Percentiles rank a stretch among this genome's conserved stretches.
These are phyloP conservation scores for Paragyromitra xinjiangensis DNA, from an alignment of 495 filamentous ascomycete genomes.

Conservation along the genomic window DNA sequence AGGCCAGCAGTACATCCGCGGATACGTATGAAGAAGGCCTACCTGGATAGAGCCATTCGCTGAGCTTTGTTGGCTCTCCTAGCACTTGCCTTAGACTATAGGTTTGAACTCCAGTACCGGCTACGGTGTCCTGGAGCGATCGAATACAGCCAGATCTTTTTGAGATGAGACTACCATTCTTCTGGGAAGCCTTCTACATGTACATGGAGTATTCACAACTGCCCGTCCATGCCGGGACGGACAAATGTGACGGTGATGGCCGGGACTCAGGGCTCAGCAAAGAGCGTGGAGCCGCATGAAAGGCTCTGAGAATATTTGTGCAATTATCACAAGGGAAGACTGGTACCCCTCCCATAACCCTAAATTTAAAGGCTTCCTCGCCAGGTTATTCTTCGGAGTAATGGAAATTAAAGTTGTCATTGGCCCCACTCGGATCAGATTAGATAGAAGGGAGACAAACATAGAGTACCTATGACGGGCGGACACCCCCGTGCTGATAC, in stretches of 20 bases:
- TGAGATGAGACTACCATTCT: slow-evolving; percentile 36
- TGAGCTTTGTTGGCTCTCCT: slow-evolving; percentile 24
- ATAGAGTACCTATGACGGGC: slow-evolving; percentile 6
- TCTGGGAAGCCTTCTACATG: slow-evolving; percentile 28
- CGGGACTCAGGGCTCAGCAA: neutral
- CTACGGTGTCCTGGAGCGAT: slow-evolving; percentile 37
- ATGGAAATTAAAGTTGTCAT: slow-evolving; percentile 34
- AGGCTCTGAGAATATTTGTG: neutral
- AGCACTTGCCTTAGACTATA: slow-evolving; percentile 6
- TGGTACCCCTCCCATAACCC: neutral
- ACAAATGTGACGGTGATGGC: neutral
- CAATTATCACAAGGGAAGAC: neutral
- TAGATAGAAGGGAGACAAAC: slow-evolving; percentile 33
- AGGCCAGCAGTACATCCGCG: slow-evolving; percentile 38
- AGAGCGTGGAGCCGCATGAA: neutral
- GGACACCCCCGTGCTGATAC: slow-evolving; percentile 28
- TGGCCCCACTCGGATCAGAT: slow-evolving; percentile 40
- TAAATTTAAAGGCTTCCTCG: neutral
- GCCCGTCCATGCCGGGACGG: neutral
- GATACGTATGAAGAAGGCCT: slow-evolving; percentile 36
- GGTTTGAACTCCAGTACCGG: slow-evolving; percentile 16
- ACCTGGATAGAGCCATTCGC: slow-evolving; percentile 11
- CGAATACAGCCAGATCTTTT: slow-evolving; percentile 19
- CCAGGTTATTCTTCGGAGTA: neutral
- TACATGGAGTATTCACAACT: neutral